Evolutionary conservation across 306 rosid species (phyloP).

Genomic region (Comarum palustre): DNA sequence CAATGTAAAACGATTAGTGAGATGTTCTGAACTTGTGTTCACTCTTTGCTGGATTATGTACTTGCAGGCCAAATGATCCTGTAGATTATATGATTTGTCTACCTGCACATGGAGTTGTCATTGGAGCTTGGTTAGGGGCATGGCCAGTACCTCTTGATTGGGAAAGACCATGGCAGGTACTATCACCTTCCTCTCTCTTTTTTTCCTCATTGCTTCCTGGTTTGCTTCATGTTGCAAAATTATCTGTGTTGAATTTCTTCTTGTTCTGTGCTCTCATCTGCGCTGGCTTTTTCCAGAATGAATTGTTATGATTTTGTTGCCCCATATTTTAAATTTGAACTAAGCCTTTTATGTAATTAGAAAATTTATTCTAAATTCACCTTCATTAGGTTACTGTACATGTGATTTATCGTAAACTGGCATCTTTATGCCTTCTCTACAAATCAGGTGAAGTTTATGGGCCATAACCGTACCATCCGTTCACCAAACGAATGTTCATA

Average conservation of each 20-base stretch:
- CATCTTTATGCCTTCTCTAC: background rate
- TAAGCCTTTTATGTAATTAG: background rate
- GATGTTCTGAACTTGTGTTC: background rate
- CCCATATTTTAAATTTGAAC: background rate
- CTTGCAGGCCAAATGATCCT: slow-evolving; percentile 57
- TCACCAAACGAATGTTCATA: background rate
- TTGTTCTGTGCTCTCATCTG: background rate
- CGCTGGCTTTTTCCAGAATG: background rate
- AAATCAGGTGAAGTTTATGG: no score
- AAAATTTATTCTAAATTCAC: background rate
- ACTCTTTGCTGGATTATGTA: background rate
- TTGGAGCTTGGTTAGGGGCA: slow-evolving; percentile 97
- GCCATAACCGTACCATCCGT: background rate
- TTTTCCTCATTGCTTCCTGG: background rate
- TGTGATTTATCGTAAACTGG: background rate
- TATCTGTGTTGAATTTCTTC: background rate
- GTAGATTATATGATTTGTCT: slow-evolving; percentile 67
- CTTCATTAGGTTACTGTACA: background rate
- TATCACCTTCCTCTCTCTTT: background rate
- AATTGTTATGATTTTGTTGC: background rate
- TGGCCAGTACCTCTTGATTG: slow-evolving; percentile 99
- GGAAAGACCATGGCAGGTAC: slow-evolving; percentile 97
- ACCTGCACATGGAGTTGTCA: slow-evolving; percentile 82
- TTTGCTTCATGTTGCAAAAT: background rate
- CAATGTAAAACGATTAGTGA: background rate